Evolutionary conservation across 306 rosid genomes (phyloP).

Genomic region (Luffa aegyptiaca): DNA sequence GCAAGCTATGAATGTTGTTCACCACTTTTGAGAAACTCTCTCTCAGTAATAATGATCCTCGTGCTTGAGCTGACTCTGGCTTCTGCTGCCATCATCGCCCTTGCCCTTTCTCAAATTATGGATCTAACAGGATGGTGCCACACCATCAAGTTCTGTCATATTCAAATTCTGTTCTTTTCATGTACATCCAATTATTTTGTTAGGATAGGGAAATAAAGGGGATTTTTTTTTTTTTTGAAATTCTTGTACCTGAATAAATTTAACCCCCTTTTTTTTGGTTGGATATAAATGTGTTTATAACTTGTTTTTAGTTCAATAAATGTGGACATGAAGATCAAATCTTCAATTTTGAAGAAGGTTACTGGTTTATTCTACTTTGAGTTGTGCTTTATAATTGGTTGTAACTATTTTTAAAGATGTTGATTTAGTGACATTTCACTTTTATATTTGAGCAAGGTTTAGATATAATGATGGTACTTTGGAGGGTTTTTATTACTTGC

Average conservation of each 20-base stretch:
- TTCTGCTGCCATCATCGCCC: background rate
- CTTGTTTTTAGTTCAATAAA: background rate
- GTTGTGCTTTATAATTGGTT: background rate
- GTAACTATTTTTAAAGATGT: background rate
- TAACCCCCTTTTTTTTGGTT: background rate
- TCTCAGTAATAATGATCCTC: conserved; percentile 9
- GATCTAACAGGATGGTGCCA: background rate
- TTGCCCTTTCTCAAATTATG: background rate
- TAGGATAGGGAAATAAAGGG: background rate
- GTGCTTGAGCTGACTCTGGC: conserved; percentile 7
- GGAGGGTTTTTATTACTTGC: background rate
- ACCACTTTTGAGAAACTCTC: background rate
- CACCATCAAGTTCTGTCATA: background rate
- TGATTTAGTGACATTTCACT: no score
- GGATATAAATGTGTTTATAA: background rate
- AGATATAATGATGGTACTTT: background rate
- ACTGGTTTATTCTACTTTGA: background rate
- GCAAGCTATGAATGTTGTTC: conserved; percentile 1
- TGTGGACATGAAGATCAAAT: background rate
- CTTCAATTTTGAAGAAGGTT: background rate
- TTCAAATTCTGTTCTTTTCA: background rate
- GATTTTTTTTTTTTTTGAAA: background rate
- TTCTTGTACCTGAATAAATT: background rate
- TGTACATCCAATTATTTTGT: conserved; percentile 5
- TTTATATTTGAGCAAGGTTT: no score